These are phyloP conservation scores for Ophiocordyceps camponoti-saundersi DNA, from an alignment of 2,329 filamentous ascomycete species.

Conservation along the genomic window DNA sequence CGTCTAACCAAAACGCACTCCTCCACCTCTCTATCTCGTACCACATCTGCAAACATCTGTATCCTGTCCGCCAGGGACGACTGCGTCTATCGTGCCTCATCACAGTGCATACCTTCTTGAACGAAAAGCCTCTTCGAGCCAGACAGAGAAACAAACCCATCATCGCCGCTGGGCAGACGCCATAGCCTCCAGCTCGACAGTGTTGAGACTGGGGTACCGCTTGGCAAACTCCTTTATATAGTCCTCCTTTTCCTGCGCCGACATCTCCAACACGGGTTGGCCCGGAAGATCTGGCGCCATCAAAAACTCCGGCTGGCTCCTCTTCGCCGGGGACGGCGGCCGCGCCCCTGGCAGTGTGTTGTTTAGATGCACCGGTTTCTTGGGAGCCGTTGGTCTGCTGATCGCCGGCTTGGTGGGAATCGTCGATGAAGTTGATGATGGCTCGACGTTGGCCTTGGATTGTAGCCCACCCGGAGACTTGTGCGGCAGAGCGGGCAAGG, in stretches of 20 bases:
- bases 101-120: background rate
- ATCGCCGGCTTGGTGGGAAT: constrained; percentile 10
- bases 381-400: constrained; percentile 35
- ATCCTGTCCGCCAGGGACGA: background rate
- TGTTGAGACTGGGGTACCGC: constrained; percentile 68
- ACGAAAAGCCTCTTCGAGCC: background rate
- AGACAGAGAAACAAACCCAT: background rate
- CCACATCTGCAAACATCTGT: background rate
- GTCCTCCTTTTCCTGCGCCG: constrained; percentile 42
- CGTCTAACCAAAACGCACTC: background rate
- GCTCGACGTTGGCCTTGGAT: constrained; percentile 9
- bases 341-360: constrained; percentile 29
- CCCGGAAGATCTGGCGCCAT: constrained; percentile 28
- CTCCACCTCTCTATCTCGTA: background rate
- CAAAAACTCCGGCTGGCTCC: constrained; percentile 18
- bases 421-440: constrained; percentile 1
- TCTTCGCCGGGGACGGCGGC: constrained; percentile 28
- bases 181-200: constrained; percentile 66
- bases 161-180: background rate
- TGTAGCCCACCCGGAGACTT: constrained; percentile 29
- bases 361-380: constrained; percentile 45
- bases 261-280: constrained; percentile 36
- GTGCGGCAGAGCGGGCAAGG: constrained; percentile 26
- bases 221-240: constrained; percentile 60
- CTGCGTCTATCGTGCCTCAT: background rate